Base-by-base conservation (phyloP, 2,329 filamentous ascomycete genomes). In the Grosmannia penicillata region DNA sequence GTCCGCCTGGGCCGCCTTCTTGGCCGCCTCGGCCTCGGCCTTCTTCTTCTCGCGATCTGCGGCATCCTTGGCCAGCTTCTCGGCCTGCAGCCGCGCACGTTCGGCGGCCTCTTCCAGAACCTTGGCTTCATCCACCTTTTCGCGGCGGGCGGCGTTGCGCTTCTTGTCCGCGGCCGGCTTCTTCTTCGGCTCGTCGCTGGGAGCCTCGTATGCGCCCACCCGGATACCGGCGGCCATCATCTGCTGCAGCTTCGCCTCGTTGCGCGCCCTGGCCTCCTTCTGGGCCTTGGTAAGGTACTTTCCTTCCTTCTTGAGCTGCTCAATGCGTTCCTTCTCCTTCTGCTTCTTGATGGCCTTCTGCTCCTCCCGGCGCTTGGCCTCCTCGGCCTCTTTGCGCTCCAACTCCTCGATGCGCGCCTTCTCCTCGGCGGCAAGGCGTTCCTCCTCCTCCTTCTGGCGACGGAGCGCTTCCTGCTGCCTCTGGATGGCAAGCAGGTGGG, bases 271-370 rank as follows among this genome's bases (percentile, higher is more conserved):
- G 53, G 83, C 81, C 51, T 87, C 82, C 53, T 78, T 82, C 55
- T 93, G 82, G 13, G 83, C 82, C 60, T 89, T 87, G 47, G 83
- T 89, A 52, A 89, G 63, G 59, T 81, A 89, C 53, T 84, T 89
- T 56, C 84, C 84, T 56, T 86, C 82, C 57, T 82, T 84, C 71
- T 89, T 91, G 40, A 85, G 72, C 61, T 89, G 79, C 54, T 91
- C 84, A 43, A 89, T 78, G 59, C 73, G 83, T 57, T 87, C 81
- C 65, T 82, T 89, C 51, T 93, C 84, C 55, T 75, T 85, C 51
- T 85, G 82, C 66, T 89, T 91, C 68, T 82, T 89, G 31, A 75
- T 60, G 2, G 76, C 75, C 58, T 75, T 83, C 37, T 76, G 75
- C 53, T 89, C 84, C 51, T 83, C 81, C 47, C 65, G 76, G 41